Conservation (phyloP, 2,329 filamentous ascomycete species). For the Apiospora phragmitis region DNA sequence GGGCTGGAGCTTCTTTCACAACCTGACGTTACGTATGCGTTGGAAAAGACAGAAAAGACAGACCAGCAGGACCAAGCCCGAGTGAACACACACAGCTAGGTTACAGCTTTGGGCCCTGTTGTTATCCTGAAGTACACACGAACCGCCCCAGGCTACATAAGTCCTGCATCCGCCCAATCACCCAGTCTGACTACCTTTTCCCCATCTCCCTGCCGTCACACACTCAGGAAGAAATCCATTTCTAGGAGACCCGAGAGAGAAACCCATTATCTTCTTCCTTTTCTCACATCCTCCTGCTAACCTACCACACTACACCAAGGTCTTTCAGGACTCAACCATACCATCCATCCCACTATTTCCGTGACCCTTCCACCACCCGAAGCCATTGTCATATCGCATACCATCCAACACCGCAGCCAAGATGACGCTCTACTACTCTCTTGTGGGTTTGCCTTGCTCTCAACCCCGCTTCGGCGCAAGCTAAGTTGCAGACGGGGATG, state of each 20-base stretch:
- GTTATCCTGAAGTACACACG: not conserved
- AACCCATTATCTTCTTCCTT: not conserved
- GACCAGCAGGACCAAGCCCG: not conserved
- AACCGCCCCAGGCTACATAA: not conserved
- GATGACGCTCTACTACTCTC: slow-evolving; percentile 53
- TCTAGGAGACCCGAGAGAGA: not conserved
- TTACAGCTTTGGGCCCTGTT: not conserved
- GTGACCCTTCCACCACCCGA: slow-evolving; percentile 2
- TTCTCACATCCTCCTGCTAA: not conserved
- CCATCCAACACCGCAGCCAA: slow-evolving; percentile 25
- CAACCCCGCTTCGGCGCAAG: not conserved
- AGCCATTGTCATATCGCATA: too few species aligned
- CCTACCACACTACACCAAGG: not conserved
- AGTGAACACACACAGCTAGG: not conserved
- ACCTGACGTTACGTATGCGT: slow-evolving; percentile 11
- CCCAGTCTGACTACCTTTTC: not conserved
- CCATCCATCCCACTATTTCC: not conserved
- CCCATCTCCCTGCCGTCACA: not conserved
- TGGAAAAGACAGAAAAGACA: not conserved
- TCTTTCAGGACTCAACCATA: not conserved
- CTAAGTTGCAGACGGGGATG: not conserved
- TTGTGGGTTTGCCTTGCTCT: slow-evolving; percentile 36
- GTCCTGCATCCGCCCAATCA: slow-evolving; percentile 1
- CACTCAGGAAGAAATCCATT: not conserved
- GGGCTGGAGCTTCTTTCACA: slow-evolving; percentile 4